phyloP scores from a whole-genome alignment of 208 protist species.

The Leptomonas pyrrhocoris region DNA sequence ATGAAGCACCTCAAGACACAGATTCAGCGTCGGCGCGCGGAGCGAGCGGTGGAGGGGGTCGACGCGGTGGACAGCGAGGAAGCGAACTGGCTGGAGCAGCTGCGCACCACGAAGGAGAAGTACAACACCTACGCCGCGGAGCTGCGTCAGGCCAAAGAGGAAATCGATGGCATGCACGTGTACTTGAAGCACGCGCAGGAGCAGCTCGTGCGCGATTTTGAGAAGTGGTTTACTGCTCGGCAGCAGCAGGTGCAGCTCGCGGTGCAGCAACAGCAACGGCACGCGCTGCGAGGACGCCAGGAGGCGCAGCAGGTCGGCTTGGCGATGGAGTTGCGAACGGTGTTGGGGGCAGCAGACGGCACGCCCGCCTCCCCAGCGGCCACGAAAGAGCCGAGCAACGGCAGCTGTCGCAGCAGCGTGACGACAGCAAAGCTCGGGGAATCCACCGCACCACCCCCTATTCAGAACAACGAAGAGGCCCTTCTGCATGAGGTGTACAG shows the following conservation, averaged over 20 bases:
- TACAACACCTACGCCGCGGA: conserved; percentile 62
- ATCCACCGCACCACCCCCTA: too few relatives aligned
- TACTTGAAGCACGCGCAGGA: conserved; percentile 88
- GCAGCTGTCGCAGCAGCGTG: not conserved
- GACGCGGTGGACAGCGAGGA: conserved; percentile 64
- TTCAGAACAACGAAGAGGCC: too few relatives aligned
- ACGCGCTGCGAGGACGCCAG: conserved; percentile 4
- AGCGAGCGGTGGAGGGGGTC: conserved; percentile 75
- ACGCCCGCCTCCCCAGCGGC: too few relatives aligned
- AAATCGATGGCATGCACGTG: conserved; percentile 85
- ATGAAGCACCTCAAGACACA: conserved; percentile 76
- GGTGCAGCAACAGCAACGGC: conserved; percentile 29
- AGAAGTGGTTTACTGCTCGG: conserved; percentile 80
- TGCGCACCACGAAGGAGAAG: conserved; percentile 36
- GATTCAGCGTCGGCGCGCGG: conserved; percentile 79
- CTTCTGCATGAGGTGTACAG: too few relatives aligned
- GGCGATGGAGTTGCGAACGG: conserved; percentile 6
- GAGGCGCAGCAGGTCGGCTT: conserved; percentile 5
- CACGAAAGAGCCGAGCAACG: too few relatives aligned
- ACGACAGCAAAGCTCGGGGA: too few relatives aligned
- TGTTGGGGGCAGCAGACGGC: not conserved
- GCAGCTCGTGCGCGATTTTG: conserved; percentile 83
- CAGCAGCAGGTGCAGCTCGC: conserved; percentile 71
- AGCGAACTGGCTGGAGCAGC: conserved; percentile 29
- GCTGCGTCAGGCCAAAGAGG: conserved; percentile 76